Conservation (phyloP, 2,329 filamentous ascomycete species). For the Chalaropsis ovoidea region DNA sequence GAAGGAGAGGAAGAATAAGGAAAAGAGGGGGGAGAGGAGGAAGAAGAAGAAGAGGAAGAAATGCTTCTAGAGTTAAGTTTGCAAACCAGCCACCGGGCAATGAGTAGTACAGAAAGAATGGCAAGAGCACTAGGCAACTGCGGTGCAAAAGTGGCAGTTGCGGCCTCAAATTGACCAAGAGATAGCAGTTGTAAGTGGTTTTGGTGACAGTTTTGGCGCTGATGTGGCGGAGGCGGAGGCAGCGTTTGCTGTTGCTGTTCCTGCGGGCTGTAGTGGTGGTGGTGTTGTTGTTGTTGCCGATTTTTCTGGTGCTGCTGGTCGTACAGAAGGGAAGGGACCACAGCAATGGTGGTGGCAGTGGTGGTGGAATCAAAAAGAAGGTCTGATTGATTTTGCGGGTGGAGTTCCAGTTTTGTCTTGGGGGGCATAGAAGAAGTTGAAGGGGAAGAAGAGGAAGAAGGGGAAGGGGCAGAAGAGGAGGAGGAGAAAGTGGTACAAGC, state of each 20-base stretch:
- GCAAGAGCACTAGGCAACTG: constrained; percentile 17
- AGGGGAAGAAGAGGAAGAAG: neutral
- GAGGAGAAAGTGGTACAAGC: neutral
- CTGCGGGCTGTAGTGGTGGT: neutral
- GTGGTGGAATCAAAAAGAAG: neutral
- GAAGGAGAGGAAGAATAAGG: constrained; percentile 5
- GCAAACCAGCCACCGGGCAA: constrained; percentile 7
- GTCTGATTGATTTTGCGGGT: neutral
- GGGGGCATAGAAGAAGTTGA: neutral
- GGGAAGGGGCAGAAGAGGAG: neutral
- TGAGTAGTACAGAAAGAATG: constrained; percentile 4
- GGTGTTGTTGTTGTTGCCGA: neutral
- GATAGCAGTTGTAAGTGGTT: constrained; percentile 10
- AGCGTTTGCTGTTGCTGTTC: constrained; percentile 7
- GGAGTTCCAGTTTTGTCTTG: neutral
- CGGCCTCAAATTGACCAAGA: neutral
- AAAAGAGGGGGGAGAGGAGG: neutral
- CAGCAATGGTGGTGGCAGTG: neutral
- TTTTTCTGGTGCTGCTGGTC: neutral
- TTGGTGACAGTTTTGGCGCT: constrained; percentile 13
- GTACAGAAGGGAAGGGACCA: constrained; percentile 7
- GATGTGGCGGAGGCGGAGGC: neutral
- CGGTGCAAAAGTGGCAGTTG: constrained; percentile 5
- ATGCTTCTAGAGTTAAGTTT: constrained; percentile 10
- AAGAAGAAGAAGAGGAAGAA: constrained; percentile 1